Conservation (phyloP, 2,329 filamentous ascomycete species). For the Colletotrichum shisoi region DNA sequence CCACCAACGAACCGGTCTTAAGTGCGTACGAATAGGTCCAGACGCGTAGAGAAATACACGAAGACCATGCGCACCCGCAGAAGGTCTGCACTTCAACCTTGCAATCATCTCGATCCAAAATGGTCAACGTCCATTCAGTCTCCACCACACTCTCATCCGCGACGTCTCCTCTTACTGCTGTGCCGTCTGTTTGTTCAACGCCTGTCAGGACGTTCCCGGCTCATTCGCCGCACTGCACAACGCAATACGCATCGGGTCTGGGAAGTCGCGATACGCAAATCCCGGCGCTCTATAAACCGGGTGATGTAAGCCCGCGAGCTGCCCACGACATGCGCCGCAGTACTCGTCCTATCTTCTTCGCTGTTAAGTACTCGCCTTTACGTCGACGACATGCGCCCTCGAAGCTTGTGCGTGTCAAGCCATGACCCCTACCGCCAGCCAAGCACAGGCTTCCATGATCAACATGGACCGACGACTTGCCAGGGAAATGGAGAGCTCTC, state of each 20-base stretch:
- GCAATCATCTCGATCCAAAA: neutral
- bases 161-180: constrained; percentile 10
- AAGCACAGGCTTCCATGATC: constrained; percentile 3
- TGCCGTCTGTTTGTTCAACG: constrained; percentile 7
- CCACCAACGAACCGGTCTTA: no score
- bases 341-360: constrained; percentile 19
- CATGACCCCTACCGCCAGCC: constrained; percentile 6
- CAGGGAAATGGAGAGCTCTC: constrained; percentile 6
- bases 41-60: neutral
- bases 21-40: neutral
- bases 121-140: neutral
- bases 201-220: constrained; percentile 27
- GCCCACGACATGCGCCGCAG: neutral
- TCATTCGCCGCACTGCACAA: neutral
- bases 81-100: neutral
- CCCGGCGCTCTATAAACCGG: neutral
- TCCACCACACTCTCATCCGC: constrained; percentile 27
- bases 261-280: neutral
- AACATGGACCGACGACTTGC: constrained; percentile 1
- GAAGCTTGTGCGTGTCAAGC: constrained; percentile 12
- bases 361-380: constrained; percentile 2
- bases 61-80: no score
- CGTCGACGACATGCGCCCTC: constrained; percentile 19
- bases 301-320: neutral
- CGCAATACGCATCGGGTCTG: neutral